phyloP scores from a whole-genome alignment of 1,284 basidiomycete genomes.

The Cutaneotrichosporon sp. region DNA sequence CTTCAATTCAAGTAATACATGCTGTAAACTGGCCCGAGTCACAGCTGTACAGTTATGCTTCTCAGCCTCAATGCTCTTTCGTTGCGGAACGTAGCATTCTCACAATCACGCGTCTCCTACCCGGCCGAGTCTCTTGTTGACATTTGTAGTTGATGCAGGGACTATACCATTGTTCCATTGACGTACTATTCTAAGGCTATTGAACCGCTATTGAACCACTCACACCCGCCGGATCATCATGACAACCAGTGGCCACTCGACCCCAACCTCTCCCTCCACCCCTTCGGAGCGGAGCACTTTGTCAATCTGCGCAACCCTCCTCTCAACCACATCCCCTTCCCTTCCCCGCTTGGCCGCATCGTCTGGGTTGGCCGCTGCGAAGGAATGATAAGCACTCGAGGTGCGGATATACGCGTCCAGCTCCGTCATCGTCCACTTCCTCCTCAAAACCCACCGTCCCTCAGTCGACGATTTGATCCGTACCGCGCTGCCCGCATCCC shows the following conservation, averaged over 20 bases:
- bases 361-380: constrained; percentile 63
- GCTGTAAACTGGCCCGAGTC: no score
- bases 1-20: no score
- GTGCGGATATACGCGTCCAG: constrained; percentile 70
- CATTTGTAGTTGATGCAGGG: no score
- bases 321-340: constrained; percentile 63
- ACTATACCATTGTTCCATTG: no score
- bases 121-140: no score
- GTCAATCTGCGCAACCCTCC: constrained; percentile 61
- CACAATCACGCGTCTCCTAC: no score
- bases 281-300: constrained; percentile 55
- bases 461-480: constrained; percentile 24
- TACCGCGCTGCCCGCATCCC: constrained; percentile 33
- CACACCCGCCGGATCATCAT: constrained; percentile 54
- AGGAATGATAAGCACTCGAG: constrained; percentile 69
- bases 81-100: no score
- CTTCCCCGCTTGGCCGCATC: constrained; percentile 54
- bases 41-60: no score
- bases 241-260: constrained; percentile 73
- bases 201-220: not conserved
- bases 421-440: constrained; percentile 64
- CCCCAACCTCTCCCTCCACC: constrained; percentile 52
- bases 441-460: constrained; percentile 62
- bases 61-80: no score
- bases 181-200: no score